A percentile compares a stretch with the other conserved stretches of the same genome.
phyloP scores from a whole-genome alignment of 805 yeast genomes.

The Starmerella stellata region DNA sequence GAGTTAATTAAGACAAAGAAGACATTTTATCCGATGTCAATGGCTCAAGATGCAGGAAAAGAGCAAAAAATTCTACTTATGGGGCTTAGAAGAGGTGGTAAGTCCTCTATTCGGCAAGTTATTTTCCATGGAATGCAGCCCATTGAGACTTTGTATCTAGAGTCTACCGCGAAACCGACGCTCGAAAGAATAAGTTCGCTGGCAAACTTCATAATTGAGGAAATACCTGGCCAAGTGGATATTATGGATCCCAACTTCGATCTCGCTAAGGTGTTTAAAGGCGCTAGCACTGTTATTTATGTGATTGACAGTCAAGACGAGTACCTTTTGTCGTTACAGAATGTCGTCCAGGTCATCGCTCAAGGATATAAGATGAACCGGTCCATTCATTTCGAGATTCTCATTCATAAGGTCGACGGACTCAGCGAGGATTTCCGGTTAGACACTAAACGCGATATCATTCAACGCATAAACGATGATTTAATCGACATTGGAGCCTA shows the following conservation, averaged over 20 bases:
- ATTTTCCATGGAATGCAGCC: slow-evolving; percentile 96
- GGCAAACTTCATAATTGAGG: slow-evolving; percentile 77
- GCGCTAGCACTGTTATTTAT: slow-evolving; percentile 79
- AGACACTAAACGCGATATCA: slow-evolving; percentile 90
- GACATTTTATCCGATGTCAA: too few relatives aligned
- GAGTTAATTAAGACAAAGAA: too few relatives aligned
- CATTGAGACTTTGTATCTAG: slow-evolving; percentile 73
- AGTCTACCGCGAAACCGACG: slow-evolving; percentile 76
- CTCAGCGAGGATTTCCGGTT: slow-evolving; percentile 79
- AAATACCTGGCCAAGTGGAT: slow-evolving; percentile 84
- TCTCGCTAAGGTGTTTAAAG: slow-evolving; percentile 47
- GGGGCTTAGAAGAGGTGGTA: slow-evolving; percentile 71
- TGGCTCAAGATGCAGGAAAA: background rate
- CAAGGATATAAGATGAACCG: slow-evolving; percentile 76
- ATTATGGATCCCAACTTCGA: slow-evolving; percentile 74
- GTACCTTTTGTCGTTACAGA: slow-evolving; percentile 76
- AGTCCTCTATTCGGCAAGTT: slow-evolving; percentile 87
- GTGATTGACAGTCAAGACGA: slow-evolving; percentile 95
- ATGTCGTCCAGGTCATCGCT: slow-evolving; percentile 71
- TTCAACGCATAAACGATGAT: slow-evolving; percentile 91
- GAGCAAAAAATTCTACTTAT: slow-evolving; percentile 36
- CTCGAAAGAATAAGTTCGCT: slow-evolving; percentile 67
- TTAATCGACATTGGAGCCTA: slow-evolving; percentile 74
- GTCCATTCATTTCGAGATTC: slow-evolving; percentile 68
- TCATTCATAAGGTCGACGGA: slow-evolving; percentile 92